Evolutionary conservation across 73 alveolate species (phyloP).

Genomic region (Blepharisma stoltei): DNA sequence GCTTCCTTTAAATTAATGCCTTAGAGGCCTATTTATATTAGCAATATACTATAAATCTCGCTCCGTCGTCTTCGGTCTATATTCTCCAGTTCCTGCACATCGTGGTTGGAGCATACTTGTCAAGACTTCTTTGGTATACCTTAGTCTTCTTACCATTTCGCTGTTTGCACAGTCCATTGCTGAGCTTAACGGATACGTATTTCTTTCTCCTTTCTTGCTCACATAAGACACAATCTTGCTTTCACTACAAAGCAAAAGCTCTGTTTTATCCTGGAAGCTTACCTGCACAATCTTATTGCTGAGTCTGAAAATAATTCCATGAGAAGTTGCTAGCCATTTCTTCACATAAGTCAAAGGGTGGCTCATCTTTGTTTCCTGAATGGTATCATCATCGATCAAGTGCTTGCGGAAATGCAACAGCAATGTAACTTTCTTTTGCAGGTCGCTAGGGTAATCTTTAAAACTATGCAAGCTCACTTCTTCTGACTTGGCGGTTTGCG

Average conservation of each 20-base stretch:
- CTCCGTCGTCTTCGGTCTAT: neutral
- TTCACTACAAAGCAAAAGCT: constrained; percentile 44
- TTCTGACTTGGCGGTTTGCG: constrained; percentile 57
- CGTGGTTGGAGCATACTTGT: constrained; percentile 36
- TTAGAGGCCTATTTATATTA: too few relatives aligned
- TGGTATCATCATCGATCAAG: constrained; percentile 35
- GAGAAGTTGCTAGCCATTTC: constrained; percentile 55
- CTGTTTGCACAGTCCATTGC: constrained; percentile 49
- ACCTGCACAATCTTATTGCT: constrained; percentile 69
- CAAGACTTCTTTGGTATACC: constrained; percentile 54
- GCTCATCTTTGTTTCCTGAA: constrained; percentile 33
- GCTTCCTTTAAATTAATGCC: too few relatives aligned
- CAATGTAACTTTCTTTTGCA: constrained; percentile 53
- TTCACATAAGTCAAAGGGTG: constrained; percentile 51
- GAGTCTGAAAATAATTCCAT: constrained; percentile 69
- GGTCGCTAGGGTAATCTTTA: constrained; percentile 48
- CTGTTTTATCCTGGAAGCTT: constrained; percentile 53
- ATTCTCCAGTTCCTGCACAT: constrained; percentile 28
- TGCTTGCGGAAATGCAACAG: constrained; percentile 50
- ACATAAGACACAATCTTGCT: constrained; percentile 53
- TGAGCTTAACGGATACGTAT: constrained; percentile 35
- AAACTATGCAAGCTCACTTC: constrained; percentile 41
- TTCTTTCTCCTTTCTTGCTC: constrained; percentile 49
- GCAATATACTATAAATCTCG: constrained; percentile 1
- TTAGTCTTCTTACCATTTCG: constrained; percentile 58